Conservation (phyloP, 176 grass and related monocot species). For the Bothriochloa decipiens region DNA sequence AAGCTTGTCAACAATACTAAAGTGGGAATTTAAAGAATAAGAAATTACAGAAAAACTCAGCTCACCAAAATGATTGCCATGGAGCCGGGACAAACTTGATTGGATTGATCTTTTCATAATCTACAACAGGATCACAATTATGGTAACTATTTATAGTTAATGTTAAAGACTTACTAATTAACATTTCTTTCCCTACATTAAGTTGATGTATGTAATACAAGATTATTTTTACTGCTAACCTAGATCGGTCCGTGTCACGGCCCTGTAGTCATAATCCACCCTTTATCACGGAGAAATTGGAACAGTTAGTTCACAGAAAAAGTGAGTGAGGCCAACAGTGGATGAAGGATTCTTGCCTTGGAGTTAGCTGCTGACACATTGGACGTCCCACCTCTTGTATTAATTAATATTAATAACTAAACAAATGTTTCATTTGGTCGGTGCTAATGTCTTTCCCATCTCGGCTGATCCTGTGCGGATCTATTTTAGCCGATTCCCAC, state of each 20-base stretch:
- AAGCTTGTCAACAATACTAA: not conserved
- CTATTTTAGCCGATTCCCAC: no score
- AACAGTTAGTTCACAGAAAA: not conserved
- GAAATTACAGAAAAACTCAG: constrained; percentile 6
- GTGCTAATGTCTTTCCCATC: no score
- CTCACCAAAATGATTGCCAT: constrained; percentile 77
- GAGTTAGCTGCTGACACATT: no score
- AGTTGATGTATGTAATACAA: not conserved
- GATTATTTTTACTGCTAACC: constrained; percentile 36
- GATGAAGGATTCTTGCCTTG: no score
- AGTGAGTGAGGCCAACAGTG: no score
- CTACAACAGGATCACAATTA: constrained; percentile 45
- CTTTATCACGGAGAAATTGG: constrained; percentile 45
- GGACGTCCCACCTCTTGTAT: no score
- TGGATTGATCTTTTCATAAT: constrained; percentile 89
- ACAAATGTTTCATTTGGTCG: no score
- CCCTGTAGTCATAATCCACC: constrained; percentile 89
- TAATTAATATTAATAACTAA: no score
- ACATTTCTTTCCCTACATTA: constrained; percentile 6
- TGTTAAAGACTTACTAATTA: not conserved
- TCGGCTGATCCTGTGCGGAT: no score
- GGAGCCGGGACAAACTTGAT: constrained; percentile 90
- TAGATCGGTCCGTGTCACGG: constrained; percentile 58
- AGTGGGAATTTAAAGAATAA: not conserved
- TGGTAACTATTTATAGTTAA: no score